Conservation (phyloP, 768 basidiomycete genomes). For the Kwoniella shandongensis region DNA sequence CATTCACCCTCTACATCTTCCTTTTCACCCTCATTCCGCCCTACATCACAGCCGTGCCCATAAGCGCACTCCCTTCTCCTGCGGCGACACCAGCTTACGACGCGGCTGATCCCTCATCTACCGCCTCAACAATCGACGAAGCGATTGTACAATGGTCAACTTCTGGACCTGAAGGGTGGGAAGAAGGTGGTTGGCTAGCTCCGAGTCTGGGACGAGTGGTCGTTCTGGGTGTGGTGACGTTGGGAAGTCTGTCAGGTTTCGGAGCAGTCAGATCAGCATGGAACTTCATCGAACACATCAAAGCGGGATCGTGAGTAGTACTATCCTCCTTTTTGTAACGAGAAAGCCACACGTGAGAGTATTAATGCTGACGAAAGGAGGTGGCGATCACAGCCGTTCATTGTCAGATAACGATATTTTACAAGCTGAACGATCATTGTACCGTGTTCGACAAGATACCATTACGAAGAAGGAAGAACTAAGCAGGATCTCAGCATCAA, state of each 20-base stretch:
- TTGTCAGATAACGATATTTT: conserved; percentile 45
- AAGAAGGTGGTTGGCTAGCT: conserved; percentile 48
- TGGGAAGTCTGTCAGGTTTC: conserved; percentile 47
- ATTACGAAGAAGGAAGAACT: conserved; percentile 40
- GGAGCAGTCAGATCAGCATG: conserved; percentile 52
- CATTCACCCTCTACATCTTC: conserved; percentile 51
- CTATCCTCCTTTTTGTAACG: neutral
- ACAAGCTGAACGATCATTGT: conserved; percentile 47
- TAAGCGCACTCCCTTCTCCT: conserved; percentile 7
- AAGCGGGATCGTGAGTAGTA: conserved; percentile 30
- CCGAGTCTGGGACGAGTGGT: conserved; percentile 48
- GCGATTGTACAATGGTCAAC: conserved; percentile 28
- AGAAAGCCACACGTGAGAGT: neutral
- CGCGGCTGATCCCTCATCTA: conserved; percentile 9
- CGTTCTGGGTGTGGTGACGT: conserved; percentile 44
- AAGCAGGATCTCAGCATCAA: conserved; percentile 9
- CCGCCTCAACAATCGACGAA: conserved; percentile 26
- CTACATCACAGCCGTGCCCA: conserved; percentile 42
- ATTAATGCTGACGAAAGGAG: neutral
- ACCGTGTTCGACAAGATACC: conserved; percentile 47
- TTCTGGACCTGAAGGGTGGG: conserved; percentile 39
- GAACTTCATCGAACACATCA: conserved; percentile 41
- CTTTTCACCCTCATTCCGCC: conserved; percentile 52
- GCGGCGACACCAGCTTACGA: conserved; percentile 11
- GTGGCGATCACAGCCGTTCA: conserved; percentile 27